phyloP scores from a whole-genome alignment of 2,329 filamentous ascomycete genomes.

The Aureobasidium subglaciale region DNA sequence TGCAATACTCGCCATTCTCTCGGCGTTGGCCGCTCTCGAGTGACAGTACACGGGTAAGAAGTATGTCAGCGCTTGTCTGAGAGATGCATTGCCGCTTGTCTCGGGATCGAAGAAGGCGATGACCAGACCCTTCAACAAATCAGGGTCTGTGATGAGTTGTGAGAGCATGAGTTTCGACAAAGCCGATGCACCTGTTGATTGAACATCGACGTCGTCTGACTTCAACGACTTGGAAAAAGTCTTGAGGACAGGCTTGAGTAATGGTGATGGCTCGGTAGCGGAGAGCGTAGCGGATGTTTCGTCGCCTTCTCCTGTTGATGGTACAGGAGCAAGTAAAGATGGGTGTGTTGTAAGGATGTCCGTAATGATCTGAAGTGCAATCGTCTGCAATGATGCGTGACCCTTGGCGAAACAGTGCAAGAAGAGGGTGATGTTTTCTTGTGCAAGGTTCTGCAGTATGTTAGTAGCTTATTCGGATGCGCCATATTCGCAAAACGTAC shows the following conservation, averaged over 20 bases:
- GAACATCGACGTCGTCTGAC: constrained; percentile 64
- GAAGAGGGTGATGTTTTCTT: constrained; percentile 87
- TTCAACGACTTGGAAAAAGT: constrained; percentile 79
- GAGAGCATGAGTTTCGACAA: constrained; percentile 82
- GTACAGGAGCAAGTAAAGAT: constrained; percentile 58
- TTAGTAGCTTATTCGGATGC: constrained; percentile 7
- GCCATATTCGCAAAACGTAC: constrained; percentile 32
- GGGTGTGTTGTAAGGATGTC: constrained; percentile 90
- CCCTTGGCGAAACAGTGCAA: constrained; percentile 95
- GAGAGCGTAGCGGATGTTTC: constrained; percentile 38
- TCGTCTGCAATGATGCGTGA: constrained; percentile 81
- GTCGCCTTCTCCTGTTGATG: constrained; percentile 26
- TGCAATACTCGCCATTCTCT: constrained; percentile 68
- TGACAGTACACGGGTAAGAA: constrained; percentile 94
- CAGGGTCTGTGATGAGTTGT: constrained; percentile 63
- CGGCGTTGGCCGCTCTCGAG: constrained; percentile 72
- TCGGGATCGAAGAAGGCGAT: constrained; percentile 82
- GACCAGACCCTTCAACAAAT: constrained; percentile 75
- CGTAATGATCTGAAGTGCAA: constrained; percentile 81
- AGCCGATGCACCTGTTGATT: constrained; percentile 72
- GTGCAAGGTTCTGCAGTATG: constrained; percentile 60
- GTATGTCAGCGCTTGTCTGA: constrained; percentile 83
- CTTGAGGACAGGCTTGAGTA: constrained; percentile 64
- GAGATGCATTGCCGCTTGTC: constrained; percentile 69
- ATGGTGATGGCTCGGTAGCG: constrained; percentile 26